A percentile compares a stretch with the other conserved stretches of the same genome.
These are phyloP conservation scores for Lonicera japonica DNA, from an alignment of 129 eudicot species.

Conservation along the genomic window DNA sequence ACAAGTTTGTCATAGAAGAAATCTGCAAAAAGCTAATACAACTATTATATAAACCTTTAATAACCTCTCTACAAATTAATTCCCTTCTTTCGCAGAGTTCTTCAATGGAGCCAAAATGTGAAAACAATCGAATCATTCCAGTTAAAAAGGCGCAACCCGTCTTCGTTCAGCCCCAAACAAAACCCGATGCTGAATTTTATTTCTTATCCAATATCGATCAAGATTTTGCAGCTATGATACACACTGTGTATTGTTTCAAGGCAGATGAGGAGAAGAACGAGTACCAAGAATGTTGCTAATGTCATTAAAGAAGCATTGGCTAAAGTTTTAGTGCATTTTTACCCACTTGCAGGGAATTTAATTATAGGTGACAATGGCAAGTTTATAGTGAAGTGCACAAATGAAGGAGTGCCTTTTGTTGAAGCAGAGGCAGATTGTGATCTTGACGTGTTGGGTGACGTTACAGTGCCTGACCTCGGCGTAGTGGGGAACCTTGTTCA, in stretches of 20 bases:
- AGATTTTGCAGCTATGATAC: not conserved
- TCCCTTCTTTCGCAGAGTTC: too few relatives aligned
- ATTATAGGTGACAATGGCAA: not conserved
- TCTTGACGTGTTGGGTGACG: constrained; percentile 1
- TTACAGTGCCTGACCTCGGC: not conserved
- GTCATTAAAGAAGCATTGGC: not conserved
- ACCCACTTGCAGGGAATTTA: constrained; percentile 2
- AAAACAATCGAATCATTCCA: too few relatives aligned
- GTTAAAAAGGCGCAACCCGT: not conserved
- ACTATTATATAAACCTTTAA: too few relatives aligned
- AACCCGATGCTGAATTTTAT: not conserved
- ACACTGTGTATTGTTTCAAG: constrained; percentile 2
- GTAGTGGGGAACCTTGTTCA: constrained; percentile 1
- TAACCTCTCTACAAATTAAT: too few relatives aligned
- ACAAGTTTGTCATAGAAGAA: too few relatives aligned
- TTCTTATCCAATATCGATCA: not conserved
- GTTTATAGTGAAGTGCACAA: constrained; percentile 7
- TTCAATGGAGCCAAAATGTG: not conserved
- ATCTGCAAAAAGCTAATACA: too few relatives aligned
- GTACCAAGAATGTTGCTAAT: not conserved
- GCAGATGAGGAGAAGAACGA: not conserved
- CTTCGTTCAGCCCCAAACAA: not conserved
- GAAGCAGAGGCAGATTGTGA: constrained; percentile 1
- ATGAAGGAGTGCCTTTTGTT: constrained; percentile 6
- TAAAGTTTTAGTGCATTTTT: not conserved